A percentile compares a stretch with the other conserved stretches of the same genome.
phyloP scores from a whole-genome alignment of 306 rosid species.

The Dryas drummondii region DNA sequence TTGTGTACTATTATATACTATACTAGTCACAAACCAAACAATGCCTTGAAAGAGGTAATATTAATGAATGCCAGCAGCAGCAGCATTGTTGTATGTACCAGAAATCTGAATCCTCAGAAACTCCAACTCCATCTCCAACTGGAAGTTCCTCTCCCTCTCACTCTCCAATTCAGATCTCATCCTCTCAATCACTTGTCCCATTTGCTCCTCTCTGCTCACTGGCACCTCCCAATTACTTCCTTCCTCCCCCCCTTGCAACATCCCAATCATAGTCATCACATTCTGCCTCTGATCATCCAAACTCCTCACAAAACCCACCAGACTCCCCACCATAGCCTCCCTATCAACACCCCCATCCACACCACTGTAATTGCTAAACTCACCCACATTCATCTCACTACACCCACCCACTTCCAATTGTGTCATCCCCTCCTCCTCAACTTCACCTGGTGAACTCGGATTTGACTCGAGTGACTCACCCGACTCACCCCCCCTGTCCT shows the following conservation, averaged over 20 bases:
- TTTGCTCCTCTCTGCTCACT: conserved; percentile 31
- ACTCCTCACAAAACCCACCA: conserved; percentile 27
- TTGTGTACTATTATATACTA: no score
- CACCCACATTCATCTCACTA: not conserved
- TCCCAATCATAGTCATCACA: conserved; percentile 20
- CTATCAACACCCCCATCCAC: not conserved
- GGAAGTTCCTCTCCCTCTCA: conserved; percentile 32
- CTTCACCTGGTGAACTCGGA: conserved; percentile 5
- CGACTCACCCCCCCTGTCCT: conserved; percentile 12
- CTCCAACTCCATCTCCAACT: conserved; percentile 37
- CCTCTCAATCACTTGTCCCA: conserved; percentile 30
- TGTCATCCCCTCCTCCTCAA: not conserved
- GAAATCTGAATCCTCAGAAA: conserved; percentile 34
- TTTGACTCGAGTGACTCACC: conserved; percentile 14
- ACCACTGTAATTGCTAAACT: not conserved
- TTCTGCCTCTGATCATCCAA: conserved; percentile 32
- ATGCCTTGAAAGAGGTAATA: no score
- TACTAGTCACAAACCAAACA: no score
- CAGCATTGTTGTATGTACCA: not conserved
- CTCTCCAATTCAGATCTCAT: conserved; percentile 34
- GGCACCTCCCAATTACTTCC: not conserved
- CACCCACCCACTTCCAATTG: not conserved
- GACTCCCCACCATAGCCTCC: conserved; percentile 1
- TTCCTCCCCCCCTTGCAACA: conserved; percentile 20
- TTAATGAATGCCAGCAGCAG: not conserved